Evolutionary conservation across 2,329 filamentous ascomycete species (phyloP), one percentile per base, ranked within the genome.

Genomic region (Cladosporium velox): DNA sequence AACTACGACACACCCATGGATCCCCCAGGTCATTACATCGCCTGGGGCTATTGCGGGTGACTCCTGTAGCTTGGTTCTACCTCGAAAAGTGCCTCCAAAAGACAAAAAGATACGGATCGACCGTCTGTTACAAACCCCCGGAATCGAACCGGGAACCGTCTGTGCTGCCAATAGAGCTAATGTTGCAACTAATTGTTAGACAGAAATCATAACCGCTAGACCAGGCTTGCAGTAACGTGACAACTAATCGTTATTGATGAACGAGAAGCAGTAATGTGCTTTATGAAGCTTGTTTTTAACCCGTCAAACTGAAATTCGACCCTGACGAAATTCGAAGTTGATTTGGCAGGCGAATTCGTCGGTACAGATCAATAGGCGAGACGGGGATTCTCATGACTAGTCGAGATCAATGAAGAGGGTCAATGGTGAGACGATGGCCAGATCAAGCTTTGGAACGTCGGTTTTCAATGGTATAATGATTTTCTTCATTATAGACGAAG

Each of bases 91-190:
- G 3, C 18, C 52, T 18, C 28, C 1, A 54, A 54, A 32, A 54
- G 14, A 11, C 28, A 55, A 55, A 55, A 55, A 34, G 18, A 14
- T 6, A 14, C n/a, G 8, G n/a, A 21, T 47, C n/a, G 2, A 47
- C n/a, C 52, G n/a, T 55, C 52, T 55, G 30, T 55, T 55, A 55
- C 52, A 55, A 55, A 55, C 52, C 52, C 52, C 52, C 52, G 52
- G 52, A 55, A 55, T 55, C 52, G 52, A 55, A 55, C 52, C 52
- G 52, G 52, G 52, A 55, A 55, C 52, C 52, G 18, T 55, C 52
- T 55, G 52, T 55, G 52, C 52, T 34, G 30, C 52, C 52, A 55
- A 55, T 34, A 30, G 52, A 34, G 52, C 52, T 55, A 10, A 34
- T 55, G 8, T 55, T 34, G 52, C 30, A 55, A 55, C 28, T 34